Conservation (phyloP, 306 rosid genomes). For the Rubus idaeus region DNA sequence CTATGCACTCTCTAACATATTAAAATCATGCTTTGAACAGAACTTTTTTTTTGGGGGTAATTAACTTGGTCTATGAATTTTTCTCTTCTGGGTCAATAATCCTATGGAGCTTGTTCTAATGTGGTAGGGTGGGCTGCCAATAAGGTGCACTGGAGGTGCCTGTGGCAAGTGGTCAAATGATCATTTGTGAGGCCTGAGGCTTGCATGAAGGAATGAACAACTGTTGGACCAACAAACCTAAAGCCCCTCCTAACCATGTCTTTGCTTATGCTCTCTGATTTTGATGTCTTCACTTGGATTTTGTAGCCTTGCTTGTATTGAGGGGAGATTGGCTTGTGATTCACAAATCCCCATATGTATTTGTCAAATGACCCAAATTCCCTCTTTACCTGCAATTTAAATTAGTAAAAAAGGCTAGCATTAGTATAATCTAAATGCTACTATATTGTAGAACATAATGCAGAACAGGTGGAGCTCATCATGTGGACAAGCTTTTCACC, state of each 20-base stretch:
- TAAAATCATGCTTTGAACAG: constrained; percentile 20
- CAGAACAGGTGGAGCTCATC: constrained; percentile 38
- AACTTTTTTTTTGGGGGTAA: constrained; percentile 22
- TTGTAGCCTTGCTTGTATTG: constrained; percentile 86
- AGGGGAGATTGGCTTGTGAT: constrained; percentile 74
- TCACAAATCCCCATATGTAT: constrained; percentile 92
- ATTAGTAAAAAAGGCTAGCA: background rate
- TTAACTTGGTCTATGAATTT: constrained; percentile 7
- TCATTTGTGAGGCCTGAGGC: constrained; percentile 93
- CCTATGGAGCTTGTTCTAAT: constrained; percentile 32
- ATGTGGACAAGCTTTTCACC: constrained; percentile 32
- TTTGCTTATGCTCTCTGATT: constrained; percentile 93
- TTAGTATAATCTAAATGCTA: background rate
- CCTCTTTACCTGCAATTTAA: constrained; percentile 56
- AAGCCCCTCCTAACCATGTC: constrained; percentile 94
- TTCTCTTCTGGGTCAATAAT: constrained; percentile 19
- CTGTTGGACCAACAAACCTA: constrained; percentile 94
- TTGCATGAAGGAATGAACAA: constrained; percentile 92
- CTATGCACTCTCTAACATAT: constrained; percentile 39
- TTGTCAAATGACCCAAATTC: constrained; percentile 79
- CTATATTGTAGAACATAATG: constrained; percentile 11
- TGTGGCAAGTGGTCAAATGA: constrained; percentile 81
- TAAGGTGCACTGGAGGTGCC: constrained; percentile 75
- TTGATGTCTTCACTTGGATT: constrained; percentile 94
- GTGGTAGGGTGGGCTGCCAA: constrained; percentile 34